These are phyloP conservation scores for Phytopythium ostracodes DNA, from an alignment of 352 stramenopile species.

Conservation along the genomic window DNA sequence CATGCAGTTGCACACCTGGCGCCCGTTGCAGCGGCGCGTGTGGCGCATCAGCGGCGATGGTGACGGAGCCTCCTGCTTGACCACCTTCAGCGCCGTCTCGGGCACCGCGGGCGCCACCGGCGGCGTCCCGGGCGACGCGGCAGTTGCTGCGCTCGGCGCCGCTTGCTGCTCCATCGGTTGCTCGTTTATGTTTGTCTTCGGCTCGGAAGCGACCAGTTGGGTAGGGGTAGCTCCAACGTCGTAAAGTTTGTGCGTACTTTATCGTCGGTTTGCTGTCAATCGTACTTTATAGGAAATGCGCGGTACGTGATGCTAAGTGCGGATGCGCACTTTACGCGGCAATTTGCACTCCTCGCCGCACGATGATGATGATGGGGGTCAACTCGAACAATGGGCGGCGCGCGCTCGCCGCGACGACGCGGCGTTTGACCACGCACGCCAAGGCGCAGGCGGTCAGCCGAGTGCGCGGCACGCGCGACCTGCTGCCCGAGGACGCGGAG, in stretches of 20 bases:
- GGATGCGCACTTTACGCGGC: not conserved
- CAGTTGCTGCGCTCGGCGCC: not conserved
- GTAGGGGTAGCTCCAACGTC: not conserved
- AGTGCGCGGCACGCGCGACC: slow-evolving; percentile 73
- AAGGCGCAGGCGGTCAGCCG: slow-evolving; percentile 38
- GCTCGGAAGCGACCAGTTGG: not conserved
- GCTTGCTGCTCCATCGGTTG: slow-evolving; percentile 7
- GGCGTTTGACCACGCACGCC: slow-evolving; percentile 1
- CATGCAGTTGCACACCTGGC: slow-evolving; percentile 62
- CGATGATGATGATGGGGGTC: not conserved
- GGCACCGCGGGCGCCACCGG: not conserved
- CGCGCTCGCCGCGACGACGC: not conserved
- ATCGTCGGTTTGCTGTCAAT: too few species aligned
- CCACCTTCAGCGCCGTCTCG: slow-evolving; percentile 11
- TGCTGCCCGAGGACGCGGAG: slow-evolving; percentile 60
- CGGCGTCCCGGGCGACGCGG: not conserved
- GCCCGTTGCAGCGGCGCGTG: slow-evolving; percentile 62
- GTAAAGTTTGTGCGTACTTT: not conserved
- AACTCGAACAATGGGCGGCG: not conserved
- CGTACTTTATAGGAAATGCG: not conserved
- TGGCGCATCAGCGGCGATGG: slow-evolving; percentile 25
- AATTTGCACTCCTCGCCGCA: not conserved
- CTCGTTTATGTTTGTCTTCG: not conserved
- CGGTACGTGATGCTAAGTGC: not conserved
- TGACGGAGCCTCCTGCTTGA: not conserved